These are phyloP conservation scores for Colletotrichum horii DNA, from an alignment of 2,329 filamentous ascomycete genomes.

Conservation along the genomic window DNA sequence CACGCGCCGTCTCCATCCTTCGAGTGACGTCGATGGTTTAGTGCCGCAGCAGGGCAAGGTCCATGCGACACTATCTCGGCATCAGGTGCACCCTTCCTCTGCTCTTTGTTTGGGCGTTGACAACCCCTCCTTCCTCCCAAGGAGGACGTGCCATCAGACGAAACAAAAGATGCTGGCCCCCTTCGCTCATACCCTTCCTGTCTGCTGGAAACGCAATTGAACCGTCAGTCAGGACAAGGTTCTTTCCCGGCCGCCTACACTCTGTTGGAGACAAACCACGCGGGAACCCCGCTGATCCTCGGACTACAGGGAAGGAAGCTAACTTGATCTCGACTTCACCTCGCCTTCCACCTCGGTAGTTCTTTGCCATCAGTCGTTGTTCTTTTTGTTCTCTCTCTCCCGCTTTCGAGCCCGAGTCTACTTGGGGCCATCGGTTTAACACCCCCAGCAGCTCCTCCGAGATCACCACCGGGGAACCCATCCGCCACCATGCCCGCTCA, in stretches of 20 bases:
- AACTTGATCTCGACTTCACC: not conserved
- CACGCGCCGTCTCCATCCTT: not conserved
- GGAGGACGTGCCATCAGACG: constrained; percentile 14
- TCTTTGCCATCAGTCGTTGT: not conserved
- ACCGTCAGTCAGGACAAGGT: not conserved
- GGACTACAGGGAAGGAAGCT: constrained; percentile 11
- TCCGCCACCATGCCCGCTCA: constrained; percentile 23
- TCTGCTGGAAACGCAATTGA: not conserved
- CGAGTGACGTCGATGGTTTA: not conserved
- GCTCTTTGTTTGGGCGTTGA: not conserved
- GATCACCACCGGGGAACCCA: not conserved
- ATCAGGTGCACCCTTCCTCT: not conserved
- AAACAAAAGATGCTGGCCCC: constrained; percentile 7
- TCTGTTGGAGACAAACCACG: not conserved
- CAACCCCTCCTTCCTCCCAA: not conserved
- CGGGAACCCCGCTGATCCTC: constrained; percentile 2
- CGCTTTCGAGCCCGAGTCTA: not conserved
- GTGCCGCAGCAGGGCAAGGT: not conserved
- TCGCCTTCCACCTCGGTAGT: not conserved
- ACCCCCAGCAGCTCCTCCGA: not conserved
- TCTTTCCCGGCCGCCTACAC: not conserved
- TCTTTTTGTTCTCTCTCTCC: not conserved
- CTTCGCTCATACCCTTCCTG: not conserved
- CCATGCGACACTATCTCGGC: constrained; percentile 2
- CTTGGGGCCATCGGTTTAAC: not conserved